A percentile compares a stretch with the other conserved stretches of the same genome.
phyloP scores from a whole-genome alignment of 2,329 filamentous ascomycete genomes.

The Didymella sp. region DNA sequence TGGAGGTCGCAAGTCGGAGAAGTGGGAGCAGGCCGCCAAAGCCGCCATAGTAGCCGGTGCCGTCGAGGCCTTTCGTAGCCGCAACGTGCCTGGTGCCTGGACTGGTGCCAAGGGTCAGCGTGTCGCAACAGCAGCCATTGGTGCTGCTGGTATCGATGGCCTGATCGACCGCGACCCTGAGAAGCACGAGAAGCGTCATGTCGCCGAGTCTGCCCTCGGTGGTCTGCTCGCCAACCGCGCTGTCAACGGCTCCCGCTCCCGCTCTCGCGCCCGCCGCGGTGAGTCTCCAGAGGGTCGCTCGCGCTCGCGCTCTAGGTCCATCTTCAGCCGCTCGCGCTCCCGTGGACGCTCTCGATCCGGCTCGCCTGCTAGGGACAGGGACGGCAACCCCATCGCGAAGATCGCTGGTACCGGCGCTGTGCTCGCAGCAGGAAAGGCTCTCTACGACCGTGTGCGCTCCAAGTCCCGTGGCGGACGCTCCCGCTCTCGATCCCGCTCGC shows the following conservation, averaged over 20 bases:
- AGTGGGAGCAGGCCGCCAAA: slow-evolving; percentile 79
- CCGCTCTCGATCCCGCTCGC: slow-evolving; percentile 52
- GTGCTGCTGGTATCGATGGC: slow-evolving; percentile 85
- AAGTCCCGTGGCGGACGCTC: slow-evolving; percentile 59
- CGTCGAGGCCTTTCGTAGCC: slow-evolving; percentile 87
- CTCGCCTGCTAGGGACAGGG: slow-evolving; percentile 55
- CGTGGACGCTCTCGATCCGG: slow-evolving; percentile 51
- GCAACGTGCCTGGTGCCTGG: slow-evolving; percentile 89
- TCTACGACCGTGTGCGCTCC: slow-evolving; percentile 63
- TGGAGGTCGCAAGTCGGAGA: slow-evolving; percentile 61
- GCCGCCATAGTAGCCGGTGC: slow-evolving; percentile 89
- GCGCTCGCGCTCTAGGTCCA: slow-evolving; percentile 66
- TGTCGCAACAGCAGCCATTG: slow-evolving; percentile 82
- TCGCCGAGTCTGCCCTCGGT: slow-evolving; percentile 86
- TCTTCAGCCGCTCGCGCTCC: slow-evolving; percentile 58
- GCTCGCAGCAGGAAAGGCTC: slow-evolving; percentile 59
- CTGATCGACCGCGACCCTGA: slow-evolving; percentile 72
- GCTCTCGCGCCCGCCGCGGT: slow-evolving; percentile 58
- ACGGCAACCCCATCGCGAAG: slow-evolving; percentile 57
- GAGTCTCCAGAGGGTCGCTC: slow-evolving; percentile 60
- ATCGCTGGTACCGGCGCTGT: slow-evolving; percentile 58
- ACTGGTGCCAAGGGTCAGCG: slow-evolving; percentile 91
- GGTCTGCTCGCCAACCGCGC: slow-evolving; percentile 86
- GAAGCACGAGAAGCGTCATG: slow-evolving; percentile 78
- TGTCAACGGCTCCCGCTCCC: slow-evolving; percentile 77